These are phyloP conservation scores for Tephrocybe sp. DNA, from an alignment of 768 basidiomycete genomes.

Conservation along the genomic window DNA sequence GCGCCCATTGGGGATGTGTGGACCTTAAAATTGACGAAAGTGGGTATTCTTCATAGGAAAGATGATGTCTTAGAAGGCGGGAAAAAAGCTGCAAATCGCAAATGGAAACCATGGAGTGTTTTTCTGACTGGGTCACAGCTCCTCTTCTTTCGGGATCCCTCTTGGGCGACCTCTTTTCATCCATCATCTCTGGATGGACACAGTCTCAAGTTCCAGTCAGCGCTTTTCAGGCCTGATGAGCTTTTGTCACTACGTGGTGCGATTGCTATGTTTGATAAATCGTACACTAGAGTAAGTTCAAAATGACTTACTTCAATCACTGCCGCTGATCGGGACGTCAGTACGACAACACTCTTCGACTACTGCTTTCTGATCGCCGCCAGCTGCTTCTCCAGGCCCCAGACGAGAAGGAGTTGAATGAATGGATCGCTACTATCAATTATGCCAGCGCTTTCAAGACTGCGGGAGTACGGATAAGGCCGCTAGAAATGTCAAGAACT, in stretches of 20 bases:
- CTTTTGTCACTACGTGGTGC: constrained; percentile 74
- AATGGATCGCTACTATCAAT: constrained; percentile 92
- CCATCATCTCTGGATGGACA: constrained; percentile 33
- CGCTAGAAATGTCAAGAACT: constrained; percentile 63
- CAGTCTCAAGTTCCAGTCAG: constrained; percentile 35
- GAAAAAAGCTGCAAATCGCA: constrained; percentile 71
- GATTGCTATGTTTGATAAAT: constrained; percentile 78
- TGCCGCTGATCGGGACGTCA: constrained; percentile 23
- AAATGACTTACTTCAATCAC: neutral
- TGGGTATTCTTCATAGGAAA: constrained; percentile 80
- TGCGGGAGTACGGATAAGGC: constrained; percentile 77
- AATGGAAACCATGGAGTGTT: constrained; percentile 87
- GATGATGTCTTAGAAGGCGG: constrained; percentile 77
- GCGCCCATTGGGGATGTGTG: constrained; percentile 31
- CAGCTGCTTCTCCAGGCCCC: constrained; percentile 79
- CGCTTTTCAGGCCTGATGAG: constrained; percentile 79
- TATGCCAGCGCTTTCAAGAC: constrained; percentile 93
- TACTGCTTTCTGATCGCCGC: constrained; percentile 74
- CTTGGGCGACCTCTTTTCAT: constrained; percentile 52
- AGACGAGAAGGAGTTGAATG: constrained; percentile 72
- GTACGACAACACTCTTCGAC: constrained; percentile 75
- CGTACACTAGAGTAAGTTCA: constrained; percentile 68
- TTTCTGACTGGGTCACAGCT: constrained; percentile 89
- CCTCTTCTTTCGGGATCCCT: constrained; percentile 80
- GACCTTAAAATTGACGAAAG: constrained; percentile 73